Percentiles rank a stretch among this genome's conserved stretches.
Evolutionary conservation across 78 protist genomes (phyloP).

Genomic region (Speleostelium caveatum): DNA sequence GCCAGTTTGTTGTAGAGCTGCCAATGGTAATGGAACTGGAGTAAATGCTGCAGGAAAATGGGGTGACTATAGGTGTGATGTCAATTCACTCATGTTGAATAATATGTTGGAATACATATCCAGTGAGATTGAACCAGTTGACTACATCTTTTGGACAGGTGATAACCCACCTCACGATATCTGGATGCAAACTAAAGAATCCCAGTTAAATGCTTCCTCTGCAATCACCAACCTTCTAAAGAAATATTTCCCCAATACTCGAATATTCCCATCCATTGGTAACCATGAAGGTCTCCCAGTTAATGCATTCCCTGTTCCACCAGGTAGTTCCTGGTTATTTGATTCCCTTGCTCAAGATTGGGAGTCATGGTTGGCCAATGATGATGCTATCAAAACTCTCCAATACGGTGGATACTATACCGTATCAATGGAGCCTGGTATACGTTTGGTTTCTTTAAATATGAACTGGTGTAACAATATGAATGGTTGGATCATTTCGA

Average conservation of each 20-base stretch:
- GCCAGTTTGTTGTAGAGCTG: conserved; percentile 67
- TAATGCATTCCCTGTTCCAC: conserved; percentile 50
- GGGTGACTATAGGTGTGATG: conserved; percentile 71
- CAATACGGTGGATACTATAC: conserved; percentile 55
- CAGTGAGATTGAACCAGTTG: background rate
- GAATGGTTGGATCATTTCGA: conserved; percentile 19
- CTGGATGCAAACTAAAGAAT: conserved; percentile 54
- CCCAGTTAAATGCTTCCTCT: conserved; percentile 42
- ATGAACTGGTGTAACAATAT: conserved; percentile 77
- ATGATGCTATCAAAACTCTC: background rate
- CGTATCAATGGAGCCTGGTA: background rate
- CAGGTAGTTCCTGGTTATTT: conserved; percentile 35
- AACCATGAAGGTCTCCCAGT: conserved; percentile 69
- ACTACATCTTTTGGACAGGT: conserved; percentile 61
- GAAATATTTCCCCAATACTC: conserved; percentile 25
- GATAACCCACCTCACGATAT: conserved; percentile 75
- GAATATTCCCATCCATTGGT: conserved; percentile 60
- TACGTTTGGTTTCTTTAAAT: conserved; percentile 23
- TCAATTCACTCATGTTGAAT: conserved; percentile 27
- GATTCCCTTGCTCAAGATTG: conserved; percentile 17
- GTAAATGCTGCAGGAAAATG: conserved; percentile 51
- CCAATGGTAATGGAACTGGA: conserved; percentile 36
- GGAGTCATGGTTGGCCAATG: conserved; percentile 21
- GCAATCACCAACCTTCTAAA: conserved; percentile 20
- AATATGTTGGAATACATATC: conserved; percentile 48